phyloP scores from a whole-genome alignment of 441 rosid species.

The Pelargonium australe region DNA sequence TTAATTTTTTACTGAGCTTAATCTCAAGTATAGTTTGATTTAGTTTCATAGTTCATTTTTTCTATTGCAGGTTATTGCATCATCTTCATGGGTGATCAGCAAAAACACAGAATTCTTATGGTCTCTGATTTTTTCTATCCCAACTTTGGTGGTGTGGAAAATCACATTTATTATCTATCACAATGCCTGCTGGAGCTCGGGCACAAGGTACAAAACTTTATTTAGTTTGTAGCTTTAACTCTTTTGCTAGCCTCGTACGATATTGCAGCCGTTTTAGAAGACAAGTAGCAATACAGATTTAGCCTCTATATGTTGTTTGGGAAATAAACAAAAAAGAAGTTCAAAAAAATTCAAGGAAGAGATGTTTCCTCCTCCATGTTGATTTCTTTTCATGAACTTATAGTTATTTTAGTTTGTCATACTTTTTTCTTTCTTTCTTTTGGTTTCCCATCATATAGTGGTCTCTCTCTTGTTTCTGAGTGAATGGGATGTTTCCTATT shows the following conservation, averaged over 20 bases:
- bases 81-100: constrained; percentile 39
- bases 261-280: not conserved
- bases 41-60: not conserved
- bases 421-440: not conserved
- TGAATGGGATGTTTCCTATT: not conserved
- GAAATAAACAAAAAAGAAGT: not conserved
- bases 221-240: not conserved
- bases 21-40: not conserved
- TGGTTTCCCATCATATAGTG: not conserved
- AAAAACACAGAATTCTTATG: constrained; percentile 66
- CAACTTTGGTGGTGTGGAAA: constrained; percentile 97
- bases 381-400: not conserved
- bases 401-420: not conserved
- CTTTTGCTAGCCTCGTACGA: not conserved
- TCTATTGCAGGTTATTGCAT: constrained; percentile 23
- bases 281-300: not conserved
- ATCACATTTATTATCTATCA: constrained; percentile 81
- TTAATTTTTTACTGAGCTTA: not conserved
- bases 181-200: constrained; percentile 86
- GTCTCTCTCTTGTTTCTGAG: not conserved
- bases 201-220: constrained; percentile 62
- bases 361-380: not conserved
- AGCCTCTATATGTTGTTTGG: not conserved
- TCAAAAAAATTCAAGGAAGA: not conserved
- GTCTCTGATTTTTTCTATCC: constrained; percentile 98